Evolutionary conservation across 75 land plant genomes (phyloP), one percentile per base, ranked within the genome.

Genomic region (Ceratopteris richardii): DNA sequence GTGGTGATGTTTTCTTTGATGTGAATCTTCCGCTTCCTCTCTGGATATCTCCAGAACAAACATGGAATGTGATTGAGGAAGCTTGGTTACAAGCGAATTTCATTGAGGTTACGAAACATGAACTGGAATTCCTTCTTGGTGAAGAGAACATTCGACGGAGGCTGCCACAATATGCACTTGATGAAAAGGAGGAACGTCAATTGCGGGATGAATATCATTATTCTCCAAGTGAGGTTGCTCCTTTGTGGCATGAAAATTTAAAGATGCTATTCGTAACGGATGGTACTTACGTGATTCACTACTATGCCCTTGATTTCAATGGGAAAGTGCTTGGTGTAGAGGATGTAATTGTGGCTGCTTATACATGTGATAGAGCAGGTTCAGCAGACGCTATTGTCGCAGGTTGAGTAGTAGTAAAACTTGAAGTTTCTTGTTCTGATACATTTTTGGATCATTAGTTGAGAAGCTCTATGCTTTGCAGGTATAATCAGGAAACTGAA

Each of bases 341-440:
- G 57, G 99, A 95, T 69, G 96, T 95, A 40, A 67, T 86, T 9
- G 77, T 90, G 12, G 75, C 99, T 13, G 79, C 87, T 0, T 74
- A 58, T 50, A 83, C 81, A 19, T 90, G 96, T 70, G 99, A 95
- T 55, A 70, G 99, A 63, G 85, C 99, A 29, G 99, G 99, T 47
- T 90, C 99, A 0, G 96, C 95, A 19, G 99, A 95, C 75, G 87
- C 96, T 31, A 42, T 95, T 51, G 81, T 86, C 54, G 99, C 96
- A 54, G 77, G 80, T 77, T 44, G n/a, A n/a, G n/a, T n/a, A n/a
- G n/a, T n/a, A 51, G 11, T 51, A 40, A 40, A 40, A 40, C 13
- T 14, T 40, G 13, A 40, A 40, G 14, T 40, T 40, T n/a, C n/a
- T n/a, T n/a, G n/a, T n/a, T n/a, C n/a, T n/a, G n/a, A n/a, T n/a